Percentiles rank a stretch among this genome's conserved stretches.
Conservation (phyloP, 257 asterid genomes). For the Solanum sitiens region DNA sequence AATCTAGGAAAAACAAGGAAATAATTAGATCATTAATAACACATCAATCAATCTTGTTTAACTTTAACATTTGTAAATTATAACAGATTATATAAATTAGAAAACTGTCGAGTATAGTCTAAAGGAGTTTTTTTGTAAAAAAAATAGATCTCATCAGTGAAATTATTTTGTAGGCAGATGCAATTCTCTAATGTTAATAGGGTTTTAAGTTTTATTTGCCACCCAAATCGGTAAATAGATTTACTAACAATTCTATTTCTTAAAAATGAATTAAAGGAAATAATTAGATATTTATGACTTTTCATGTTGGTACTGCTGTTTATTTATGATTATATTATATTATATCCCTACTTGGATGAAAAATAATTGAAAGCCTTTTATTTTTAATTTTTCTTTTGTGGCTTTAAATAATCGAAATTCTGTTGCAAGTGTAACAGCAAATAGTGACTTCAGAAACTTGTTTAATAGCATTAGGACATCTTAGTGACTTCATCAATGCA, state of each 20-base stretch:
- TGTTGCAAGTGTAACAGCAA: neutral
- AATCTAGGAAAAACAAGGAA: neutral
- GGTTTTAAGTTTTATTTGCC: neutral
- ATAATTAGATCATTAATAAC: neutral
- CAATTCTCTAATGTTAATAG: neutral
- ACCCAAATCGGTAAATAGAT: neutral
- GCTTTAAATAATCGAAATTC: neutral
- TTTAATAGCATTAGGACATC: neutral
- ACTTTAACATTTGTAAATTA: neutral
- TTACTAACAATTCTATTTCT: no score
- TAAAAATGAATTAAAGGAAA: neutral
- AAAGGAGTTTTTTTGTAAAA: no score
- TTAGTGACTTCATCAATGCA: neutral
- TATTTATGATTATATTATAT: neutral
- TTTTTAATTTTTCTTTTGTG: neutral
- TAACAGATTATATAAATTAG: no score
- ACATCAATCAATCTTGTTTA: neutral
- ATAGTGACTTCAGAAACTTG: neutral
- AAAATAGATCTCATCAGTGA: neutral
- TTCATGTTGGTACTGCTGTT: neutral
- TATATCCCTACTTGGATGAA: neutral
- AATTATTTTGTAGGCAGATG: neutral
- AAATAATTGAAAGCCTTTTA: neutral
- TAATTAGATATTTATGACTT: neutral
- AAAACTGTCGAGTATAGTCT: neutral